Percentiles rank a stretch among this genome's conserved stretches.
Evolutionary conservation across 768 basidiomycete genomes (phyloP).

Genomic region (Mycena floridula): DNA sequence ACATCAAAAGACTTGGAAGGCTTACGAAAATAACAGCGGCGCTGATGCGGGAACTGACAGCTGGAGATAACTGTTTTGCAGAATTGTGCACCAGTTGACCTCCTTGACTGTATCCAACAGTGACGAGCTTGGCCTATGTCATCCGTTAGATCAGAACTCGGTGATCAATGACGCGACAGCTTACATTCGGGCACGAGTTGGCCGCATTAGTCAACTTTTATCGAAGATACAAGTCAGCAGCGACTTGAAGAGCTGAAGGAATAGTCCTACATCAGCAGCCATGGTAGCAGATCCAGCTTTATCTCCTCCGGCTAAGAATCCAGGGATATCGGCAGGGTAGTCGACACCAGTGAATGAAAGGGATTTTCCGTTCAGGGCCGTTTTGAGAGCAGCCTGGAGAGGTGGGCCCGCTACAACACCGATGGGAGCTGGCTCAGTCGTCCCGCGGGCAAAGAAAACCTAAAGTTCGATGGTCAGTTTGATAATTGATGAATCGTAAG

Average conservation of each 20-base stretch:
- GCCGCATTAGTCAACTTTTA: background rate
- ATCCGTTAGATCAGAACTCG: no score
- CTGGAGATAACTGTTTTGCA: slow-evolving; percentile 24
- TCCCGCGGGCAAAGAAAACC: slow-evolving; percentile 33
- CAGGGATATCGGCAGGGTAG: slow-evolving; percentile 27
- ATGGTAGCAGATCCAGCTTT: slow-evolving; percentile 2
- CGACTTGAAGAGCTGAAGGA: background rate
- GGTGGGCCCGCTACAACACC: slow-evolving; percentile 31
- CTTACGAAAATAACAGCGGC: slow-evolving; percentile 25
- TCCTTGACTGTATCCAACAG: slow-evolving; percentile 19
- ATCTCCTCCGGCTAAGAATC: slow-evolving; percentile 33
- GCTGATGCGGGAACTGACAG: slow-evolving; percentile 18
- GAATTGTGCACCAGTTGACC: slow-evolving; percentile 32
- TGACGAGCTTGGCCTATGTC: slow-evolving; percentile 12
- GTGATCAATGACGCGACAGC: no score
- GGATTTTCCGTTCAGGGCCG: slow-evolving; percentile 20
- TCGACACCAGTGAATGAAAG: slow-evolving; percentile 30
- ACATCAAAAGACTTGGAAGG: background rate
- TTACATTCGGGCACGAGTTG: slow-evolving; percentile 16
- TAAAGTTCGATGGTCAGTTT: no score
- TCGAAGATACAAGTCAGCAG: background rate
- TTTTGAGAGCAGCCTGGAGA: slow-evolving; percentile 23
- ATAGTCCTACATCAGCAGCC: background rate
- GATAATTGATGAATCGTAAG: background rate
- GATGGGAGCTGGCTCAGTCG: slow-evolving; percentile 24